A percentile compares a stretch with the other conserved stretches of the same genome.
Evolutionary conservation across 805 yeast species (phyloP).

Genomic region (Kazachstania taianensis): DNA sequence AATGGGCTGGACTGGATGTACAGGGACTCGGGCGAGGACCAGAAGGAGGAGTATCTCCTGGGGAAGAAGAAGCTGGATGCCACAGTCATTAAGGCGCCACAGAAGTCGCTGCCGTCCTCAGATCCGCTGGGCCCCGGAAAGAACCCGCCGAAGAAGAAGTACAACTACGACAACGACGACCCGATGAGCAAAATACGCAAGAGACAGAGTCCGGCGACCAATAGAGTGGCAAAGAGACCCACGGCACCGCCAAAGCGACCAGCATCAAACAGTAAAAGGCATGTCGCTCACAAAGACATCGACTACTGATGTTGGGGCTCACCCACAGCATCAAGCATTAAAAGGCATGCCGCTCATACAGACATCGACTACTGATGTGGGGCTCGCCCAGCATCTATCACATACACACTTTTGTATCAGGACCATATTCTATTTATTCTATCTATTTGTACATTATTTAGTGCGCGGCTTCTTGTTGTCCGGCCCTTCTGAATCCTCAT

Average conservation of each 20-base stretch:
- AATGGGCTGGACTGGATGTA: slow-evolving; percentile 83
- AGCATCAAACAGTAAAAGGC: neutral
- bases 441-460: too few relatives aligned
- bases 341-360: neutral
- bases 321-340: neutral
- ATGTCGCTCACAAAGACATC: neutral
- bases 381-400: too few relatives aligned
- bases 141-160: slow-evolving; percentile 5
- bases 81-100: slow-evolving; percentile 5
- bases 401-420: too few relatives aligned
- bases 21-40: slow-evolving; percentile 29
- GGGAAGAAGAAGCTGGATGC: slow-evolving; percentile 17
- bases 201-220: neutral
- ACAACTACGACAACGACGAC: slow-evolving; percentile 18
- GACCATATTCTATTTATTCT: neutral
- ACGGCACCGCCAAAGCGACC: neutral
- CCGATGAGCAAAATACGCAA: slow-evolving; percentile 17
- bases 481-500: slow-evolving; percentile 2
- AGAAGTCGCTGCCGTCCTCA: neutral
- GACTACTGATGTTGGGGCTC: too few relatives aligned
- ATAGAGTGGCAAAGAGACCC: neutral
- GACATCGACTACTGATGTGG: too few relatives aligned
- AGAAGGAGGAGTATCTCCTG: slow-evolving; percentile 15
- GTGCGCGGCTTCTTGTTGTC: slow-evolving; percentile 4
- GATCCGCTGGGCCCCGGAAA: too few relatives aligned